Conservation (phyloP, 352 stramenopile species). For the Peronospora destructor region DNA sequence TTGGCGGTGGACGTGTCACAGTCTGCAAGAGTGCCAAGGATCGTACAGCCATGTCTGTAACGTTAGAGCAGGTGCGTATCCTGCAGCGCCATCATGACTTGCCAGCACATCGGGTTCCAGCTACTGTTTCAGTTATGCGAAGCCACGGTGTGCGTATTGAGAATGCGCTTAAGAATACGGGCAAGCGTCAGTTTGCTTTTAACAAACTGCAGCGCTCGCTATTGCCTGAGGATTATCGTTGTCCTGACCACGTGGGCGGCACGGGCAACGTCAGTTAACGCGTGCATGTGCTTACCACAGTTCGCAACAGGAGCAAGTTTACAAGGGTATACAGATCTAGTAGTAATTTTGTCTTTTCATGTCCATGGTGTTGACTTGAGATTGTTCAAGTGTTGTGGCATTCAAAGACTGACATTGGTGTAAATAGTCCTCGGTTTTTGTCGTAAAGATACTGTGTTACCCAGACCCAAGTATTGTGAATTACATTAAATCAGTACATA, state of each 20-base stretch:
- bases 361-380: conserved; percentile 7
- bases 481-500: neutral
- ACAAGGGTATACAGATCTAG: conserved; percentile 30
- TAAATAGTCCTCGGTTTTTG: too few species aligned
- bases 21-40: conserved; percentile 98
- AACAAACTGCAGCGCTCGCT: conserved; percentile 86
- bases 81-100: conserved; percentile 80
- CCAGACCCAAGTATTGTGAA: neutral
- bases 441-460: too few species aligned
- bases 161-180: conserved; percentile 86
- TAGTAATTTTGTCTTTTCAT: conserved; percentile 32
- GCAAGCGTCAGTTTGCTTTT: conserved; percentile 84
- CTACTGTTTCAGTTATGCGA: conserved; percentile 82
- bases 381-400: too few species aligned
- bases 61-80: conserved; percentile 90
- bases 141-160: conserved; percentile 84
- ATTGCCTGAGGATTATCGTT: conserved; percentile 80
- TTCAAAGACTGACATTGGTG: too few species aligned
- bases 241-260: conserved; percentile 75
- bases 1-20: conserved; percentile 89
- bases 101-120: conserved; percentile 58
- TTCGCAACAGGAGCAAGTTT: conserved; percentile 6
- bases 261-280: conserved; percentile 79
- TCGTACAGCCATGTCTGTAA: conserved; percentile 96
- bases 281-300: neutral